Evolutionary conservation across 2,329 filamentous ascomycete species (phyloP).

Genomic region (Curvularia sp.): DNA sequence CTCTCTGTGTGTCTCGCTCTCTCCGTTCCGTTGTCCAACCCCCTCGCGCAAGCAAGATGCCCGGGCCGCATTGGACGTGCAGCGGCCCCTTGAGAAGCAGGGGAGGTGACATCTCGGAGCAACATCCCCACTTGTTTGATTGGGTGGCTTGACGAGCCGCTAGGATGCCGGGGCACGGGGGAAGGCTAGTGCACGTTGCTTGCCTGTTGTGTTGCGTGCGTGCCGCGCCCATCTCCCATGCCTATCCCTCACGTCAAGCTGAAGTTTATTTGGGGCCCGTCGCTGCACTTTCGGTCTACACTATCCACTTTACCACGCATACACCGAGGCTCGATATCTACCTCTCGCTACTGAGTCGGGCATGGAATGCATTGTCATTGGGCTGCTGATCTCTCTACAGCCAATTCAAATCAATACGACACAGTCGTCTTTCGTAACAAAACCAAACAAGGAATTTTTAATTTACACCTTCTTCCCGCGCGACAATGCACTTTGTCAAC

Average conservation of each 20-base stretch:
- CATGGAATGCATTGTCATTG: not conserved
- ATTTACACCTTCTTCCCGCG: not conserved
- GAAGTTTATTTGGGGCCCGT: not conserved
- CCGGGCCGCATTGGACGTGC: conserved; percentile 8
- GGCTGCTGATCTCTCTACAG: not conserved
- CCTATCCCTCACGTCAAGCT: not conserved
- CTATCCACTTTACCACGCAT: not conserved
- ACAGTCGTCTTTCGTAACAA: not conserved
- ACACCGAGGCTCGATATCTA: not conserved
- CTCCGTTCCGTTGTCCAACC: not conserved
- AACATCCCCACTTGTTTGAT: conserved; percentile 12
- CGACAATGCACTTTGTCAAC: not conserved
- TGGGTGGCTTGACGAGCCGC: conserved; percentile 12
- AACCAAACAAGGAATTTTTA: not conserved
- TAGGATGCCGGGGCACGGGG: not conserved
- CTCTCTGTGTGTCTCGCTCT: not conserved
- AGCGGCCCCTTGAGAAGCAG: conserved; percentile 2
- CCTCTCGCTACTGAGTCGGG: not conserved
- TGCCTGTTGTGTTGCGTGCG: not conserved
- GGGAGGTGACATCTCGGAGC: conserved; percentile 3
- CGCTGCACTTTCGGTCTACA: not conserved
- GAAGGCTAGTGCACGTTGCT: conserved; percentile 6
- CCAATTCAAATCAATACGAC: not conserved
- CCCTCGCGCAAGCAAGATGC: conserved; percentile 3
- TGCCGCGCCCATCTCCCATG: not conserved